Evolutionary conservation across 768 basidiomycete genomes (phyloP), one percentile per base, ranked within the genome.

Genomic region (Holtermanniella nyarrowii): DNA sequence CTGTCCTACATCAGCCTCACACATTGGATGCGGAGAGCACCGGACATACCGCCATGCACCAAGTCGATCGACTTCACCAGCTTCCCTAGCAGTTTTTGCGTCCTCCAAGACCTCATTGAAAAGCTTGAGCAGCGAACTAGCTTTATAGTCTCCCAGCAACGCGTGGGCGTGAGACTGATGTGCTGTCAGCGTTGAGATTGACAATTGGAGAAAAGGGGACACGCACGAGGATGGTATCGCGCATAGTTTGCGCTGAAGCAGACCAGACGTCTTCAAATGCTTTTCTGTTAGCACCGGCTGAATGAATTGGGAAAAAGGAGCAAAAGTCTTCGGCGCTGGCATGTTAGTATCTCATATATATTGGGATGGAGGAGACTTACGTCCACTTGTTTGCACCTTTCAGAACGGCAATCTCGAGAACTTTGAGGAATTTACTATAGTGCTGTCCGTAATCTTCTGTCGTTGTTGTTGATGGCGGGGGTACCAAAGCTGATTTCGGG

Each of bases 351-450:
- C 12, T 47, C 7, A 46, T 21, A 13, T 16, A 4, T 21, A n/a
- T 18, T 10, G 4, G 42, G 47, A 31, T 5, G 18, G 40, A 42
- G 40, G 23, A 7, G 5, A 66, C 68, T 58, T 54, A 68, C 69
- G 63, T 64, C 69, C 69, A 71, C 46, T 61, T 61, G 45, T 64
- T 59, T 4, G 67, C 59, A n/a, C 62, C 63, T 45, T 60, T 61
- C 41, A 58, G 56, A 11, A 61, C 58, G 13, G 69, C 69, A 26
- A 63, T 49, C 18, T 69, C 65, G 7, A 69, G 37, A 16, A 65
- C 60, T 31, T 65, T 53, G 52, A 62, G 52, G 16, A 63, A 57
- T 3, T 60, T 24, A 42, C 62, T 49, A 45, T 63, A 63, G 24
- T 65, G 46, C 45, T 52, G 58, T 11, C 69, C 69, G 50, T 58